phyloP scores from a whole-genome alignment of 179 eudicot genomes.

The Patellifolia procumbens region DNA sequence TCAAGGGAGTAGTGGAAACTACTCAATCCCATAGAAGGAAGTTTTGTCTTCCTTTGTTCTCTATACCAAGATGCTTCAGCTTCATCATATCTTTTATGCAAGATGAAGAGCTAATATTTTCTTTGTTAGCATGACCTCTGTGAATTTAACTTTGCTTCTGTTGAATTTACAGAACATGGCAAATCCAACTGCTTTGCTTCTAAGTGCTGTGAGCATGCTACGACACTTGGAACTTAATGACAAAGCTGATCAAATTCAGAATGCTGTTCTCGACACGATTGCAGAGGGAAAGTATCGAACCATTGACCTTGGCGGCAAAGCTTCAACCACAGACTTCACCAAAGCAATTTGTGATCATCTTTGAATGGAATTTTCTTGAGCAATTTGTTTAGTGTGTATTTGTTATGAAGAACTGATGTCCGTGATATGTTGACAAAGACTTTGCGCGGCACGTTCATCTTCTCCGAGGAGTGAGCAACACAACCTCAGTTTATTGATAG shows the following conservation, averaged over 20 bases:
- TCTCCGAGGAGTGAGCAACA: constrained; percentile 25
- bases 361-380: constrained; percentile 28
- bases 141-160: neutral
- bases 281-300: constrained; percentile 93
- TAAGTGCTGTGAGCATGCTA: constrained; percentile 87
- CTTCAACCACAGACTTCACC: constrained; percentile 82
- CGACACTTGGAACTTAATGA: constrained; percentile 83
- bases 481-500: constrained; percentile 17
- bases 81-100: neutral
- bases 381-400: constrained; percentile 11
- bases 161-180: constrained; percentile 68
- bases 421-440: constrained; percentile 19
- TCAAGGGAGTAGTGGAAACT: too few relatives aligned
- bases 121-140: neutral
- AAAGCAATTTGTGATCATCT: constrained; percentile 86
- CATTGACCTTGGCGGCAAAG: constrained; percentile 84
- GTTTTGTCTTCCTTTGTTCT: neutral
- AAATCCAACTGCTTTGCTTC: constrained; percentile 91
- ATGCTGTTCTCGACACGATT: constrained; percentile 77
- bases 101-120: neutral
- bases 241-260: constrained; percentile 80
- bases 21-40: neutral
- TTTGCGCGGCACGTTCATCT: constrained; percentile 22
- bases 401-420: constrained; percentile 21
- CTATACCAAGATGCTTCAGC: neutral